Conservation (phyloP, 371 early-diverging fungal species). For the Rhizopus delemar region DNA sequence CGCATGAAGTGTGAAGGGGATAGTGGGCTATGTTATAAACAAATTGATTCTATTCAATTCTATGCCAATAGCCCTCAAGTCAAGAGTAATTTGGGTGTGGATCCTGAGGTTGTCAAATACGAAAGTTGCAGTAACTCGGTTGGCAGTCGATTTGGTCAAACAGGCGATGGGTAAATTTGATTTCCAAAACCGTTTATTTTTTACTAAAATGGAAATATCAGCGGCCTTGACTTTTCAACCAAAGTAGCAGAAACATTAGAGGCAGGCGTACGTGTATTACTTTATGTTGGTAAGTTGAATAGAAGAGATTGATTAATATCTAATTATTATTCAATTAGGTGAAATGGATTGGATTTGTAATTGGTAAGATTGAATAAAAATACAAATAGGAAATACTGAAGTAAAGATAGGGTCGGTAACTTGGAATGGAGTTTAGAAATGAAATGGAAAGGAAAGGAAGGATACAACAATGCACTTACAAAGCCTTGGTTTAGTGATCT, state of each 20-base stretch:
- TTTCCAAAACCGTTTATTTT: conserved; percentile 9
- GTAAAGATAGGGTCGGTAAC: conserved; percentile 68
- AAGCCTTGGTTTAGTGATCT: conserved; percentile 43
- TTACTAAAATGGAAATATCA: conserved; percentile 16
- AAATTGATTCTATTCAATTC: conserved; percentile 68
- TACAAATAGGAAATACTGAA: too few species aligned
- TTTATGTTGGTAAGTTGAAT: conserved; percentile 59
- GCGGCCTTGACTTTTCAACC: conserved; percentile 9
- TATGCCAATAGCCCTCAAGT: conserved; percentile 76
- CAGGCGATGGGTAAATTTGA: conserved; percentile 69
- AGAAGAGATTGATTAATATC: too few species aligned
- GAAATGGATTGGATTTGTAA: conserved; percentile 36
- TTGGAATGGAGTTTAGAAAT: conserved; percentile 80
- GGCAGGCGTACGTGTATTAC: conserved; percentile 73
- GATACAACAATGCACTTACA: conserved; percentile 62
- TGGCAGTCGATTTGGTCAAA: conserved; percentile 68
- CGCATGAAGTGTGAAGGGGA: conserved; percentile 66
- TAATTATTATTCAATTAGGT: background rate
- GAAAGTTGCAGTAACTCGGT: conserved; percentile 75
- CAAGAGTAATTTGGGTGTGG: conserved; percentile 64
- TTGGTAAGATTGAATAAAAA: conserved; percentile 12
- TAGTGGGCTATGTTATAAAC: conserved; percentile 71
- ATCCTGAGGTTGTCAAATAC: conserved; percentile 60
- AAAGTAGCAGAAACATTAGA: conserved; percentile 49
- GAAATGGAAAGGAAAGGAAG: conserved; percentile 75